These are phyloP conservation scores for Phytophthora colocasiae DNA, from an alignment of 352 stramenopile species.

Conservation along the genomic window DNA sequence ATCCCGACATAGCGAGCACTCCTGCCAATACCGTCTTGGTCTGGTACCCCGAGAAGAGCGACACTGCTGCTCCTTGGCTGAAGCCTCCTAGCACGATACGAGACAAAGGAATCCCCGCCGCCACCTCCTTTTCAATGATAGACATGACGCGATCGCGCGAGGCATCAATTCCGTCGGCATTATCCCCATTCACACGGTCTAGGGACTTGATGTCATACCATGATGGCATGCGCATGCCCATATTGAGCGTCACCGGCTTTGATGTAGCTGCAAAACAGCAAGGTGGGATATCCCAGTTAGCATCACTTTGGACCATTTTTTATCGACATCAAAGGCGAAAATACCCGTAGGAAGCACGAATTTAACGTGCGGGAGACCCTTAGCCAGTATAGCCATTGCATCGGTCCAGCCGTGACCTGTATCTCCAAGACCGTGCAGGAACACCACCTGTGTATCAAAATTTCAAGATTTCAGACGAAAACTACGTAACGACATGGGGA, in stretches of 20 bases:
- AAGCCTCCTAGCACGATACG: constrained; percentile 96
- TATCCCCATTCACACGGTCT: constrained; percentile 85
- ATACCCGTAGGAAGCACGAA: constrained; percentile 79
- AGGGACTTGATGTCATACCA: constrained; percentile 97
- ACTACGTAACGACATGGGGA: too few relatives aligned
- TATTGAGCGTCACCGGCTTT: constrained; percentile 95
- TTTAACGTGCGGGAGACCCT: constrained; percentile 74
- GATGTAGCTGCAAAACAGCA: constrained; percentile 53
- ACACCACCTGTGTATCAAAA: constrained; percentile 54
- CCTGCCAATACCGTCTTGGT: constrained; percentile 66
- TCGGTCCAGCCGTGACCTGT: constrained; percentile 89
- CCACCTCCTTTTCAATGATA: constrained; percentile 87
- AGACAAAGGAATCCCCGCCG: constrained; percentile 76
- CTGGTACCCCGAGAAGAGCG: constrained; percentile 85
- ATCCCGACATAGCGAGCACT: constrained; percentile 75
- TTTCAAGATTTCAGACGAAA: not conserved
- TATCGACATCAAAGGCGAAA: not conserved
- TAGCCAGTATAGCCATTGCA: constrained; percentile 59
- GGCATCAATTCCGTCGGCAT: constrained; percentile 89
- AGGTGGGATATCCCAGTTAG: constrained; percentile 8
- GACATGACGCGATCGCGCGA: constrained; percentile 70
- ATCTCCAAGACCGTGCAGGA: constrained; percentile 94
- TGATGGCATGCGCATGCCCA: constrained; percentile 93
- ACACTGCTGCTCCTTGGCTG: constrained; percentile 92
- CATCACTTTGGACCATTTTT: not conserved